Evolutionary conservation across 768 basidiomycete genomes (phyloP).

Genomic region (Pisolithus marmoratus): DNA sequence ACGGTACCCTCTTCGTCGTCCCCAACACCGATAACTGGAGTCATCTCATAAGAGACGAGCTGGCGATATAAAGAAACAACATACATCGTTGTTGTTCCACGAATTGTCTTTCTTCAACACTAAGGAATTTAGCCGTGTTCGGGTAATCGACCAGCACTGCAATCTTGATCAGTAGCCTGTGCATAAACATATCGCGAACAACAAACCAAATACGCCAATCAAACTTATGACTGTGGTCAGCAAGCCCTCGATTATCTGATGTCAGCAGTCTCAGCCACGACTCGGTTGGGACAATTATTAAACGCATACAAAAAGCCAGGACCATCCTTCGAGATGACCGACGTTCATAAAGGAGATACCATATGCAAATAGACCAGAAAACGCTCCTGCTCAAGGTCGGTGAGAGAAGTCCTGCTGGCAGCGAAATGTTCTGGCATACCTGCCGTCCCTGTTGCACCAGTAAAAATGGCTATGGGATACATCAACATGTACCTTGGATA

Average conservation of each 20-base stretch:
- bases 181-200: neutral
- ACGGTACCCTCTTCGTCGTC: conserved; percentile 56
- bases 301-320: conserved; percentile 50
- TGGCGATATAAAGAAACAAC: neutral
- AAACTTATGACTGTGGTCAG: conserved; percentile 52
- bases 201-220: conserved; percentile 42
- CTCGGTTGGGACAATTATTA: neutral
- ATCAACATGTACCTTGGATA: conserved; percentile 54
- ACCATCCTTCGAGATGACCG: conserved; percentile 46
- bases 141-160: conserved; percentile 62
- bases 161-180: neutral
- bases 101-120: conserved; percentile 52
- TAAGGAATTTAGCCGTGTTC: conserved; percentile 51
- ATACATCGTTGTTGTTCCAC: conserved; percentile 52
- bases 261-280: neutral
- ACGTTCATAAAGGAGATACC: conserved; percentile 45
- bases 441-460: conserved; percentile 53
- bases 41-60: neutral
- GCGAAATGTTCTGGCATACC: conserved; percentile 24
- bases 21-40: conserved; percentile 51
- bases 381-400: conserved; percentile 29
- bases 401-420: neutral
- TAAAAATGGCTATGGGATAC: conserved; percentile 53
- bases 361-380: conserved; percentile 49
- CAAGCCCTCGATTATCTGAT: conserved; percentile 57